Evolutionary conservation across 371 early-diverging fungal genomes (phyloP), one percentile per base, ranked within the genome.

Genomic region (Mortierella sp.): DNA sequence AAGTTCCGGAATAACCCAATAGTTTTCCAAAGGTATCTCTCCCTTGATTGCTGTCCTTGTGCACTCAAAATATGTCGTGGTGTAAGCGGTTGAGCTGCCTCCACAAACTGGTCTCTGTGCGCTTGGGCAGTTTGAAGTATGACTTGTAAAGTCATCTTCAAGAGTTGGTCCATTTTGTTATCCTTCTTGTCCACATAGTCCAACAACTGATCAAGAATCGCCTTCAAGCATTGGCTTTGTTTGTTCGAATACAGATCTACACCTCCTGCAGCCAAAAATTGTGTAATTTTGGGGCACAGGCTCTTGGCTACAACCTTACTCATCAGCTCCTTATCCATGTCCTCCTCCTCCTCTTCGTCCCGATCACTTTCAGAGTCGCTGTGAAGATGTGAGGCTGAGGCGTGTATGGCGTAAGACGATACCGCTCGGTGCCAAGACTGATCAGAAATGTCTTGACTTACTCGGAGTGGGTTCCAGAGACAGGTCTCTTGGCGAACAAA

Each of bases 401-500:
- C 16, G 47, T 69, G 80, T 6, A 65, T 47, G 8, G 69, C 58
- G 57, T 72, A 81, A 0, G 76, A 58, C 0, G 82, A 72, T 6
- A 81, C 76, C 4, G 61, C 59, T 53, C 67, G 61, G 40, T 81
- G 76, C 82, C 82, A 81, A n/a, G 73, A 52, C 36, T 81, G 76
- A 50, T 67, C 72, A 1, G 82, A 69, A 28, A 91, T 84, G 38
- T 90, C 87, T 11, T 77, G 64, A 9, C 81, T 67, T 69, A 87
- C 88, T 43, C 81, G 76, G 41, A 91, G 88, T 19, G 90, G 89
- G 69, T 91, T 86, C 92, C 91, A 92, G 2, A 86, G 70, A 10
- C 91, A 83, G 4, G 92, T 71, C 65, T 94, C 93, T 38, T 86
- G 85, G 7, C 94, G 89, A 2, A 94, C 84, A 72, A 86, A 91